Base-by-base conservation (phyloP, 2,329 filamentous ascomycete species). In the Nemania bipapillata region DNA sequence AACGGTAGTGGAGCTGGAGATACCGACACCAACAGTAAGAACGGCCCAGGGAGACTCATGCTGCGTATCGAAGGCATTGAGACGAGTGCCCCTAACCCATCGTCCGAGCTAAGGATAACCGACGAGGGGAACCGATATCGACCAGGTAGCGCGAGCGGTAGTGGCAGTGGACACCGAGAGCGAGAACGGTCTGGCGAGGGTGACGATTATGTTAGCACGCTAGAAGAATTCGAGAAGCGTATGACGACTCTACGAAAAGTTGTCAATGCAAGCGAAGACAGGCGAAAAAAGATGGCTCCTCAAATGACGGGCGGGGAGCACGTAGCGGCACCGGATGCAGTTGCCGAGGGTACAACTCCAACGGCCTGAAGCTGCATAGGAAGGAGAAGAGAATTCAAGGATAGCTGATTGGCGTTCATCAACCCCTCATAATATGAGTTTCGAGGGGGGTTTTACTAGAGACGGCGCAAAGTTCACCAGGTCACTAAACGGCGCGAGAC, bases 61-160 rank as follows among this genome's bases (percentile, higher is more conserved):
- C 79, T 92, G 53, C 83, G 82, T 66, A 86, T 92, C 60, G 86
- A 91, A 66, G 90, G 90, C 76, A 69, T 85, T 73, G 77, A 81
- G 64, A 72, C 77, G 66, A 74, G 77, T 45, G 74, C 76, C 2
- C 66, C 77, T 1, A 73, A 75, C 76, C 81, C 71, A 75, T 81
- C 80, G 65, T 78, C 80, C 54, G 82, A 82, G 35, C 76, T 73
- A 45, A 72, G 69, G 50, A 70, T 66, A 53, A 77, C 71, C 64
- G 71, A 56, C 63, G 77, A 73, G 30, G 73, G 72, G 65, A 78
- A 54, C 70, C 73, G 67, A 57, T 75, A 65, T n/a, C 74, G 72
- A 26, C 74, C 75, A 7, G 73, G 73, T 24, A 77, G 75, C 24
- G 74, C 60, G 7, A 65, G 73, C 22, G 70, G 67, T 4, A 79